Conservation (phyloP, 495 filamentous ascomycete species). For the Jackrogersella multiformis region DNA sequence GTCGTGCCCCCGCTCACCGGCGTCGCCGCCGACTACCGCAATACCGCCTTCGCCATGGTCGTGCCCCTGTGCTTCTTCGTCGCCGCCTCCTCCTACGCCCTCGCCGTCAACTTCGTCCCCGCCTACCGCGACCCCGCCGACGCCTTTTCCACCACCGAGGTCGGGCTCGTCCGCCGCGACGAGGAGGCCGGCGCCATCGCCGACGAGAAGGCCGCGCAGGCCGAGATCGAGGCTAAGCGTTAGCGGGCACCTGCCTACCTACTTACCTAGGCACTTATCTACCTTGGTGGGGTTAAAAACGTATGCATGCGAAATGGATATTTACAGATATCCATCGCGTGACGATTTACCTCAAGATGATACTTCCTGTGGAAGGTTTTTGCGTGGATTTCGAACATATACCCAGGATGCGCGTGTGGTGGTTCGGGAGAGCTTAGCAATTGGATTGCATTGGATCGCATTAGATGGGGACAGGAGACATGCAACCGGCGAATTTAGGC, state of each 20-base stretch:
- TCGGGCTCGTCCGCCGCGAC: conserved; percentile 55
- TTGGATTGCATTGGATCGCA: too few relatives aligned
- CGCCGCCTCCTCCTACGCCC: conserved; percentile 65
- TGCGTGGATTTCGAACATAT: not conserved
- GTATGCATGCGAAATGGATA: too few relatives aligned
- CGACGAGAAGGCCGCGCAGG: conserved; percentile 41
- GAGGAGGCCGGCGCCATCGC: conserved; percentile 43
- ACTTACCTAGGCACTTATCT: too few relatives aligned
- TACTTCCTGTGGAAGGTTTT: too few relatives aligned
- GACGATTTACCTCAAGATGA: too few relatives aligned
- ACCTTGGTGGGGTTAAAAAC: too few relatives aligned
- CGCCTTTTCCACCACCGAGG: conserved; percentile 62
- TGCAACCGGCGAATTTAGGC: not conserved
- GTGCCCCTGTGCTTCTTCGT: conserved; percentile 68
- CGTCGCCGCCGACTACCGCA: conserved; percentile 59
- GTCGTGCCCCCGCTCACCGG: conserved; percentile 72
- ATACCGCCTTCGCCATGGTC: conserved; percentile 58
- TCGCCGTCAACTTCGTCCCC: conserved; percentile 71
- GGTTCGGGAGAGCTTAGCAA: too few relatives aligned
- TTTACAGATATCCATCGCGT: too few relatives aligned
- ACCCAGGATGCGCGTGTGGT: too few relatives aligned
- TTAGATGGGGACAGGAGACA: not conserved
- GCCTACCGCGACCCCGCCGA: conserved; percentile 67
- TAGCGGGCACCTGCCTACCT: not conserved
- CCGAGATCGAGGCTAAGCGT: conserved; percentile 27